Base-by-base conservation (phyloP, 192 early-diverging fungal genomes). In the Phlyctochytrium bullatum region DNA sequence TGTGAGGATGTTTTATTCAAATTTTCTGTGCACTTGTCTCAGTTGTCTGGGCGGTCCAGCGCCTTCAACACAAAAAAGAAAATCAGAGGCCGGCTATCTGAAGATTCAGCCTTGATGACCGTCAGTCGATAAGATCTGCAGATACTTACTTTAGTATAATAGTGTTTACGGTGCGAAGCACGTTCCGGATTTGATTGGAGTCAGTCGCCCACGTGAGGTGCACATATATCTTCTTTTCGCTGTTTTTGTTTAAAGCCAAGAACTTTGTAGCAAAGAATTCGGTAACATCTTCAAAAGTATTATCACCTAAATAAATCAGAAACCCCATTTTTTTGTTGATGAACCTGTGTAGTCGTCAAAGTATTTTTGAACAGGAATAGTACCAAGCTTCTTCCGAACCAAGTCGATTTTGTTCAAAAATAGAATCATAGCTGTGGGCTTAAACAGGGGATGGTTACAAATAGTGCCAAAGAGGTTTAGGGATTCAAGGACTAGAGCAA, bases 381-480 rank as follows among this genome's bases (percentile, higher is more conserved):
- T 76, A 32, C 86, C 86, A 59, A 98, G 78, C 81, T 98, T 98
- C 69, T 93, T 89, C 62, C 83, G 86, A 84, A 98, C 96, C 29
- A 94, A 82, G 83, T 98, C 96, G 67, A 98, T 94, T 80, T 98
- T 98, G 88, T 98, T 98, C 56, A 98, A 81, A 88, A 98, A 98
- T 52, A 98, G 82, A 72, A 98, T 98, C 32, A 98, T 94, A n/a
- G 93, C 94, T 1, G 96, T 98, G 71, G 93, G 92, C 33, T 91
- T 89, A 63, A 98, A 98, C 96, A 94, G 96, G 63, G 93, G 84
- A 66, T 89, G 91, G 79, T 98, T 98, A 79, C 96, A 98, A 72
- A 98, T 96, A 1, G 94, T 95, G 73, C 95, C 96, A 69, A 98
- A 98, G 60, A 98, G 83, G 3, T 93, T 96, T 71, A 98, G 79